Evolutionary conservation across 2,329 filamentous ascomycete genomes (phyloP), one percentile per base, ranked within the genome.

Genomic region (Colletotrichum simmondsii): DNA sequence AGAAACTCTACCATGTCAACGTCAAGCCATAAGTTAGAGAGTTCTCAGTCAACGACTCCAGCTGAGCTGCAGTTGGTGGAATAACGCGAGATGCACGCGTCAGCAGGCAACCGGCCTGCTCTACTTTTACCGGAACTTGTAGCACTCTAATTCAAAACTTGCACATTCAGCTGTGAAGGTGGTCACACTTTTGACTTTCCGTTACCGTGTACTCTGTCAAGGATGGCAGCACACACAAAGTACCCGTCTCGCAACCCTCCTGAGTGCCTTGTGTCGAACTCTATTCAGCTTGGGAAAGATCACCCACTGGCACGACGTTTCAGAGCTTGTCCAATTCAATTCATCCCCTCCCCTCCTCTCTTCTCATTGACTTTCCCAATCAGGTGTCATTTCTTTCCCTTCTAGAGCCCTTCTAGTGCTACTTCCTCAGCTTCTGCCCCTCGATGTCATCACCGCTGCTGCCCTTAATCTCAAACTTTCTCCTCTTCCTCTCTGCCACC

Each of bases 111-210:
- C 8, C 42, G 19, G 42, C 42, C 19, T 49, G 42, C 8, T 11
- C 11, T 10, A 19, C 4, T 22, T 49, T 49, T 49, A 22, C 16
- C 42, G 19, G 7, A 11, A 22, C 16, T 10, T 49, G 42, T 49
- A 49, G 19, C 19, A 7, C 42, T 3, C 12, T 54, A 63, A 11
- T 30, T 12, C 6, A 3, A n/a, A 5, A 5, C 24, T 12, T 10
- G 6, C 2, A 5, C 11, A 11, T 26, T 12, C 8, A 16, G n/a
- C 3, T n/a, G 22, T 3, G 0, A 2, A 4, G 1, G 12, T 4
- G n/a, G 16, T 26, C 10, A 24, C 3, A 2, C 1, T n/a, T 19
- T n/a, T 53, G 24, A 16, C 4, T 64, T 37, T 6, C 12, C 4
- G 61, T 37, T 64, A 64, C 16, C 7, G 19, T n/a, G 10, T 35